Percentiles rank a stretch among this genome's conserved stretches.
Conservation (phyloP, 2,329 filamentous ascomycete species). For the Grosmannia clavigera region DNA sequence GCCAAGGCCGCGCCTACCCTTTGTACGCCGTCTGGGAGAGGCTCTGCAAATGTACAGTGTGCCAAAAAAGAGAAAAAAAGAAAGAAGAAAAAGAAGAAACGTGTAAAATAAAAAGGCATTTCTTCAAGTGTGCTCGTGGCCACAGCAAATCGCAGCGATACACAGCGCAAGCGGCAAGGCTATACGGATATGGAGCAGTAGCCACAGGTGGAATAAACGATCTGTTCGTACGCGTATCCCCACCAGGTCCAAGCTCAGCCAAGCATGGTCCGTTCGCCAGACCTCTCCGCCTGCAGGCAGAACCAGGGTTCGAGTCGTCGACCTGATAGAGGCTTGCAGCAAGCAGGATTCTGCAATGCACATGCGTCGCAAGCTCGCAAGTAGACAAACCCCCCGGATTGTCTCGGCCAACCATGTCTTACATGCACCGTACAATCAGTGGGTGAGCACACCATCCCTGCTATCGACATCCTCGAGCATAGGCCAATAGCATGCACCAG, state of each 20-base stretch:
- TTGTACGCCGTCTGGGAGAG: background rate
- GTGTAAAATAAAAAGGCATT: too few relatives aligned
- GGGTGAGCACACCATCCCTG: background rate
- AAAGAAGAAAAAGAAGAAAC: too few relatives aligned
- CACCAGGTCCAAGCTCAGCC: background rate
- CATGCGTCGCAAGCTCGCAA: background rate
- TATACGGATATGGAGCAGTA: too few relatives aligned
- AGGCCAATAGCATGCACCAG: background rate
- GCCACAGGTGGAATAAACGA: background rate
- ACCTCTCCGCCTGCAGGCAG: too few relatives aligned
- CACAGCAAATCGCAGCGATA: background rate
- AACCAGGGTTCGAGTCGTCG: too few relatives aligned
- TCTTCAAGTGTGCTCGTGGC: too few relatives aligned
- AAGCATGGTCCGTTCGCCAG: background rate
- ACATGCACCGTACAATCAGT: background rate
- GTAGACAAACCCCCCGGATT: background rate
- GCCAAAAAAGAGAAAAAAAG: too few relatives aligned
- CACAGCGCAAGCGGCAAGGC: background rate
- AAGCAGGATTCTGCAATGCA: background rate
- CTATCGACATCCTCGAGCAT: background rate
- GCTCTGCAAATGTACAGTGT: background rate
- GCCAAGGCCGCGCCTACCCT: background rate
- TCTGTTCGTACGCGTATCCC: background rate
- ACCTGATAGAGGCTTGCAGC: too few relatives aligned
- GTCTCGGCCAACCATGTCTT: background rate